Evolutionary conservation across 305 asterid species (phyloP).

Genomic region (Rubia balearica): DNA sequence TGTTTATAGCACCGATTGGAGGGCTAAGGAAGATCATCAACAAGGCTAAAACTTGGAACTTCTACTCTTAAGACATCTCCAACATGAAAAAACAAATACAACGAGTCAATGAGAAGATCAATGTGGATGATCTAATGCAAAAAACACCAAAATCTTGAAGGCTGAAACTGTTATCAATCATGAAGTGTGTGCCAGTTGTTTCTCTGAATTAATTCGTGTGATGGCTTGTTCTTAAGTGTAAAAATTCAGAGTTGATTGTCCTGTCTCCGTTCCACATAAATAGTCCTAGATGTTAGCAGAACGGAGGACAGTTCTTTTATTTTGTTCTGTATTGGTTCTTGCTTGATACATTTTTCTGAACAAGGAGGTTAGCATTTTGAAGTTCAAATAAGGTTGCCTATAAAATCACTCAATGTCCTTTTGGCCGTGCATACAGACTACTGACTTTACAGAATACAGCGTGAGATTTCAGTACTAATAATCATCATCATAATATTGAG

Average conservation of each 20-base stretch:
- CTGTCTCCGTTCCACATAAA: not conserved
- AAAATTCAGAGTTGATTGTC: not conserved
- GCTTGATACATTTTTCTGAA: too few species aligned
- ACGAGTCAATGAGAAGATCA: not conserved
- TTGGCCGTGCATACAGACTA: not conserved
- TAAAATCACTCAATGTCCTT: not conserved
- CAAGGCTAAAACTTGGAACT: conserved; percentile 36
- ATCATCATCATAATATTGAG: not conserved
- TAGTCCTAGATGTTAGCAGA: not conserved
- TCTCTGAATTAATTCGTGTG: not conserved
- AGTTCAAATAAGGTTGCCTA: not conserved
- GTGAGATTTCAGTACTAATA: not conserved
- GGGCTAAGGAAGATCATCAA: conserved; percentile 55
- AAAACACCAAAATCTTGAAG: not conserved
- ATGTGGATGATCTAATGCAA: not conserved
- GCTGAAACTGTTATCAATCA: not conserved
- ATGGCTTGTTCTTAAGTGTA: not conserved
- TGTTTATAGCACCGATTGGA: conserved; percentile 76
- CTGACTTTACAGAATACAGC: not conserved
- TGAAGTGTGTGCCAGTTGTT: too few species aligned
- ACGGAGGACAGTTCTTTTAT: not conserved
- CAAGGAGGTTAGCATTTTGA: not conserved
- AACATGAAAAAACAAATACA: not conserved
- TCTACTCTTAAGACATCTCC: conserved; percentile 37
- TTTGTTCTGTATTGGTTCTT: too few species aligned